These are phyloP conservation scores for Cantharellus cinnabarinus DNA, from an alignment of 768 basidiomycete genomes.

Conservation along the genomic window DNA sequence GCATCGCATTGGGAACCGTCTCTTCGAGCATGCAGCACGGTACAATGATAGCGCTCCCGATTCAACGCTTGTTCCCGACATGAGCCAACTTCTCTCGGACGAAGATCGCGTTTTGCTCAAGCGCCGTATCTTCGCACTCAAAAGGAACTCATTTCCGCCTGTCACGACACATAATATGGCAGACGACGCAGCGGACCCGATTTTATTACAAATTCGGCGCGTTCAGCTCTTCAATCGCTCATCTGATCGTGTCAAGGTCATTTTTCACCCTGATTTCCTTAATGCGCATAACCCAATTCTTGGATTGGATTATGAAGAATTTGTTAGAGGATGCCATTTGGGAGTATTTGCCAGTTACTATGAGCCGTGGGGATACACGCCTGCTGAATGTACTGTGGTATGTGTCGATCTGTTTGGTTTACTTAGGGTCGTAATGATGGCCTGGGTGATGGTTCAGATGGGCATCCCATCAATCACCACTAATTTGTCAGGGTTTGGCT, in stretches of 20 bases:
- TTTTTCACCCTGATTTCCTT: slow-evolving; percentile 97
- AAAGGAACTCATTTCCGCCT: slow-evolving; percentile 84
- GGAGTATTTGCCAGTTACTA: slow-evolving; percentile 98
- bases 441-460: slow-evolving; percentile 36
- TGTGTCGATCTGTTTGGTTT: slow-evolving; percentile 14
- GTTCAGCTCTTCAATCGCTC: slow-evolving; percentile 81
- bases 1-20: slow-evolving; percentile 70
- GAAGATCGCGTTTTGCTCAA: slow-evolving; percentile 92
- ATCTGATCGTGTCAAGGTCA: slow-evolving; percentile 85
- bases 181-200: slow-evolving; percentile 80
- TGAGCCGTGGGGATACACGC: slow-evolving; percentile 92
- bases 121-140: slow-evolving; percentile 88
- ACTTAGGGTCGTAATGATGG: neutral
- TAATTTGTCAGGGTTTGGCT: slow-evolving; percentile 93
- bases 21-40: slow-evolving; percentile 87
- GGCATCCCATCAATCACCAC: slow-evolving; percentile 95
- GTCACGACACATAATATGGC: slow-evolving; percentile 98
- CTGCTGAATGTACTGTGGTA: slow-evolving; percentile 96
- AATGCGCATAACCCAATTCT: slow-evolving; percentile 96
- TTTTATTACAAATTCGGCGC: slow-evolving; percentile 83
- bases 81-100: slow-evolving; percentile 59
- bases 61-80: slow-evolving; percentile 29
- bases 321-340: slow-evolving; percentile 91
- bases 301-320: slow-evolving; percentile 96
- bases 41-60: slow-evolving; percentile 63